A percentile compares a stretch with the other conserved stretches of the same genome.
phyloP scores from a whole-genome alignment of 768 basidiomycete species.

The Lyophyllum decastes region DNA sequence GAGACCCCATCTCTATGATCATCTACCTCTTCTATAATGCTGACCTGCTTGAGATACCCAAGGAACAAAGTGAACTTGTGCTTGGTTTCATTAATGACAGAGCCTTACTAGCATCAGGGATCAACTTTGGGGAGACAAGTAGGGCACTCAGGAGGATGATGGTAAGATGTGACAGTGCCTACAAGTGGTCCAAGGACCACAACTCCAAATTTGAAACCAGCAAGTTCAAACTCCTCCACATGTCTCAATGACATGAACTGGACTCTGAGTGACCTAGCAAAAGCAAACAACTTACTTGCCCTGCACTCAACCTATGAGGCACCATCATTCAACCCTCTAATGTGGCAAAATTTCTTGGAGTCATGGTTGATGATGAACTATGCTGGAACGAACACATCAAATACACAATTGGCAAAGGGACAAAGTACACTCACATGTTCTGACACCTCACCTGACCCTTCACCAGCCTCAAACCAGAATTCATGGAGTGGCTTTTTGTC shows the following conservation, averaged over 20 bases:
- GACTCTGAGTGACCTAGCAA: too few relatives aligned
- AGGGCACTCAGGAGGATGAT: too few relatives aligned
- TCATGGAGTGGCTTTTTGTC: slow-evolving; percentile 16
- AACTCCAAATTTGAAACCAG: not conserved
- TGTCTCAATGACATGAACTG: not conserved
- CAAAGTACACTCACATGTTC: slow-evolving; percentile 7
- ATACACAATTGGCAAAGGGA: slow-evolving; percentile 10
- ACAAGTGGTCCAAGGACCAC: not conserved
- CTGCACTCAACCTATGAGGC: not conserved
- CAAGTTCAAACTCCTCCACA: not conserved
- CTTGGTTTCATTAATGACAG: slow-evolving; percentile 21
- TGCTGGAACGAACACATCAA: slow-evolving; percentile 16
- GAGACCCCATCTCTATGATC: slow-evolving; percentile 22
- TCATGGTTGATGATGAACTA: slow-evolving; percentile 18
- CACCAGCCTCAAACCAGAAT: slow-evolving; percentile 11
- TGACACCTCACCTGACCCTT: slow-evolving; percentile 5
- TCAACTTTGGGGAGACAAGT: too few relatives aligned
- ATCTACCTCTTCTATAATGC: slow-evolving; percentile 26
- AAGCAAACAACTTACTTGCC: too few relatives aligned
- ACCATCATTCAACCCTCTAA: not conserved
- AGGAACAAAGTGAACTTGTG: slow-evolving; percentile 1
- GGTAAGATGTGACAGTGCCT: not conserved
- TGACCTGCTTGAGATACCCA: slow-evolving; percentile 18
- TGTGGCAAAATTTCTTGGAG: not conserved
- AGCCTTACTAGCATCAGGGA: slow-evolving; percentile 11